These are phyloP conservation scores for Platismatia glauca DNA, from an alignment of 495 filamentous ascomycete genomes.

Conservation along the genomic window DNA sequence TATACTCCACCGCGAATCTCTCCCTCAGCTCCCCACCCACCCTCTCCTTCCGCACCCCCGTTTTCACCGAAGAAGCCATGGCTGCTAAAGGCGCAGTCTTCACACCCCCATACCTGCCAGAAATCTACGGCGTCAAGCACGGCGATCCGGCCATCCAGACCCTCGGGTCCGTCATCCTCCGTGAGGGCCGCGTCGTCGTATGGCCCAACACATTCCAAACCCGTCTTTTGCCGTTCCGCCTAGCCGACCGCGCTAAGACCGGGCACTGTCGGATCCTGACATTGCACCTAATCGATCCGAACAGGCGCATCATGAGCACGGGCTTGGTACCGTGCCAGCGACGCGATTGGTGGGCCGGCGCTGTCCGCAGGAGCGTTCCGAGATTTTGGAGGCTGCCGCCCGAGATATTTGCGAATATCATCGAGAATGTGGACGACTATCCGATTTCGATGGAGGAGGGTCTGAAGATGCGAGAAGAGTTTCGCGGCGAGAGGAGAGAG, in stretches of 20 bases:
- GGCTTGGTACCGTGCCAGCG: background rate
- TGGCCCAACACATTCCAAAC: conserved; percentile 42
- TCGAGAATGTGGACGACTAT: background rate
- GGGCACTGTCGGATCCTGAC: conserved; percentile 40
- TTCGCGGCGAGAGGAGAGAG: background rate
- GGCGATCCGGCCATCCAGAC: conserved; percentile 30
- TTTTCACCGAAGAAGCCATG: conserved; percentile 21
- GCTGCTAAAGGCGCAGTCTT: conserved; percentile 27
- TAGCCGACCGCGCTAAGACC: conserved; percentile 40
- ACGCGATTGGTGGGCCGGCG: background rate
- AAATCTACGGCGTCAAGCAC: conserved; percentile 29
- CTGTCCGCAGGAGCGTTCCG: background rate
- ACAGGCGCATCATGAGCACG: background rate
- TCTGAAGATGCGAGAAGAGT: background rate
- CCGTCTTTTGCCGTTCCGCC: conserved; percentile 34
- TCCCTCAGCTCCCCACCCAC: no score
- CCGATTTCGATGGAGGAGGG: background rate
- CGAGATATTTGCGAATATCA: background rate
- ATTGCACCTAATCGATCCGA: conserved; percentile 47
- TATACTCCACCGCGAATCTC: background rate
- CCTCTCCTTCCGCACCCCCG: conserved; percentile 26
- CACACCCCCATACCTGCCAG: conserved; percentile 28
- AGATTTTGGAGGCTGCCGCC: background rate
- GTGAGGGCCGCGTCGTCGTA: conserved; percentile 25
- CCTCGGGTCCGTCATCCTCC: conserved; percentile 25